Base-by-base conservation (phyloP, 78 protist genomes). In the Emiliania huxleyi region DNA sequence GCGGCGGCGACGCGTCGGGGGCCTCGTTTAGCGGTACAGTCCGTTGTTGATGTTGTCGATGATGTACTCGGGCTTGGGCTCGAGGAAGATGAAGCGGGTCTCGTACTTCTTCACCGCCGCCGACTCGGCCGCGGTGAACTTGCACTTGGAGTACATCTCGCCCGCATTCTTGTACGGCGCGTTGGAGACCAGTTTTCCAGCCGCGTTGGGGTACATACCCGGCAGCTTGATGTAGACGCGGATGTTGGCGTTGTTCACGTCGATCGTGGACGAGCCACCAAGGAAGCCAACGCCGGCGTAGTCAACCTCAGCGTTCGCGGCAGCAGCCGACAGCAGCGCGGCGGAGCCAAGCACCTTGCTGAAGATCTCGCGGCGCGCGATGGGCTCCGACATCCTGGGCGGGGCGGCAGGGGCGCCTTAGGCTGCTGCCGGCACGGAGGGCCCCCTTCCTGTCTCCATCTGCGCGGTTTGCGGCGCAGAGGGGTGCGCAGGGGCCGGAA, bases 221-320 rank as follows among this genome's bases (percentile, higher is more conserved):
- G 88, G 93, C 48, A 91, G 77, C 81, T 52, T 33, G n/a, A 40
- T 38, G 93, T 79, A 91, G 42, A 79, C 93, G 79, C 93, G 93
- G 93, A 91, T 52, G 75, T 91, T 91, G 56, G 93, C 93, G 33
- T 91, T 91, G 93, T 91, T 91, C 44, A 91, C 89, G 33, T 91
- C 93, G 18, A 91, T 52, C 23, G 22, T 25, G 43, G 77, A 49
- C 40, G 73, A 22, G 33, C 93, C 93, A 38, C 93, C 93, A 33
- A 91, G 77, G 49, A 49, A 91, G 40, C 75, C 75, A 22, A 91
- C 83, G 40, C 85, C 85, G 21, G 69, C 75, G 90, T 91, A 91
- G 45, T 91, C 93, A 23, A 91, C 29, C 52, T 73, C 89, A 19
- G 93, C 93, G 81, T 40, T 37, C 33, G 93, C 93, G 33, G 49